Evolutionary conservation across 768 basidiomycete species (phyloP).

Genomic region (Leccinum olivaceopallidum): DNA sequence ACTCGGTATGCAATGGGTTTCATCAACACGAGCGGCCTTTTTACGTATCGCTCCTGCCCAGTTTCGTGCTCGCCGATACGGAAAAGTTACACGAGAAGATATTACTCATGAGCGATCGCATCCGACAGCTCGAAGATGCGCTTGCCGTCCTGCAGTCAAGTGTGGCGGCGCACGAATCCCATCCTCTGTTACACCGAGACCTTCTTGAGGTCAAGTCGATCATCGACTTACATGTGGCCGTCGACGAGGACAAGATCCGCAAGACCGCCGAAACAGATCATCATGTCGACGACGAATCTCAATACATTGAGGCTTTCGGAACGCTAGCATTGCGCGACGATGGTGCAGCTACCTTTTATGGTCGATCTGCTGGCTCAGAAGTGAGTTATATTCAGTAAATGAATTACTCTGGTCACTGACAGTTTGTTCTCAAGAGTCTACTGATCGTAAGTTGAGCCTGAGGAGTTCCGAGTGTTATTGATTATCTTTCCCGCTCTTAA

Average conservation of each 20-base stretch:
- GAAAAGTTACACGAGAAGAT: conserved; percentile 72
- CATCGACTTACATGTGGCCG: conserved; percentile 64
- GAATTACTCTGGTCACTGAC: conserved; percentile 13
- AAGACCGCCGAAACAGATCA: conserved; percentile 35
- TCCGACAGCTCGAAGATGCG: conserved; percentile 71
- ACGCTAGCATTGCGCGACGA: conserved; percentile 69
- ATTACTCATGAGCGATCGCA: conserved; percentile 65
- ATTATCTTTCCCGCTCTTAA: background rate
- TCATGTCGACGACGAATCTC: conserved; percentile 39
- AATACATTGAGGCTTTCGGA: conserved; percentile 69
- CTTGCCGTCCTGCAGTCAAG: conserved; percentile 54
- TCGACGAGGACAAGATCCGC: conserved; percentile 37
- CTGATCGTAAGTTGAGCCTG: conserved; percentile 52
- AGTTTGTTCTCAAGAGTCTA: conserved; percentile 42
- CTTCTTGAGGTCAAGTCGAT: conserved; percentile 65
- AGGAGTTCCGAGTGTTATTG: background rate
- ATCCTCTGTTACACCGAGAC: conserved; percentile 61
- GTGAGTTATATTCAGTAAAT: conserved; percentile 42
- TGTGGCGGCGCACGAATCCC: conserved; percentile 45
- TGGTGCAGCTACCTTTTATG: conserved; percentile 70
- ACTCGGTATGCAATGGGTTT: conserved; percentile 53
- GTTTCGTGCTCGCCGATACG: conserved; percentile 72
- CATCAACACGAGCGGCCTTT: background rate
- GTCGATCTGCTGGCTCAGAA: conserved; percentile 71
- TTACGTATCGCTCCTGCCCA: conserved; percentile 20